Percentiles rank a stretch among this genome's conserved stretches.
phyloP scores from a whole-genome alignment of 2,329 filamentous ascomycete species.

The Ceratocystis huliohia region DNA sequence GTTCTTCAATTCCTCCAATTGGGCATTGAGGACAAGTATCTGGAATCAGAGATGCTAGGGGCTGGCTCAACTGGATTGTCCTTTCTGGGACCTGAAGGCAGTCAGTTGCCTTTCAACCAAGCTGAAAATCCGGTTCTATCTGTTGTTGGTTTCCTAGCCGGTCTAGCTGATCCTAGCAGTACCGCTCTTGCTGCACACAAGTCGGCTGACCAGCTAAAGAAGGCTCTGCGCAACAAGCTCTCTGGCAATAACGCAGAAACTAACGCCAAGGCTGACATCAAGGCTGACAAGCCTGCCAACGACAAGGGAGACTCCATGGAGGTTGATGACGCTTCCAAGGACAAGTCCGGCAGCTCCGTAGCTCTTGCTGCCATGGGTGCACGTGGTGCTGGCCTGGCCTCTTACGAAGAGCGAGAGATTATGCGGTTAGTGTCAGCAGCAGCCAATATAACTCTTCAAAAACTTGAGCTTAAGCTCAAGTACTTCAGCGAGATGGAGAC shows the following conservation, averaged over 20 bases:
- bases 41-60: constrained; percentile 56
- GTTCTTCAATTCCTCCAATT: constrained; percentile 92
- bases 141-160: constrained; percentile 85
- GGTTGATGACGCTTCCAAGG: constrained; percentile 35
- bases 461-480: constrained; percentile 86
- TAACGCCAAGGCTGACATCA: not conserved
- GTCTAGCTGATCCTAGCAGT: constrained; percentile 76
- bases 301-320: constrained; percentile 46
- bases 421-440: constrained; percentile 83
- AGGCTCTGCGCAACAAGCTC: constrained; percentile 64
- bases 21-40: constrained; percentile 94
- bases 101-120: constrained; percentile 78
- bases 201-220: constrained; percentile 75
- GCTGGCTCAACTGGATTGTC: constrained; percentile 46
- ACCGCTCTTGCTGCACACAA: constrained; percentile 83
- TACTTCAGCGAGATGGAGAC: constrained; percentile 96
- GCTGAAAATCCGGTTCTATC: constrained; percentile 95
- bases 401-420: constrained; percentile 94
- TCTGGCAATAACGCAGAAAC: constrained; percentile 38
- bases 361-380: constrained; percentile 78
- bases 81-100: constrained; percentile 59
- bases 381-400: constrained; percentile 75
- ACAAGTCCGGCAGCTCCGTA: constrained; percentile 51
- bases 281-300: constrained; percentile 33
- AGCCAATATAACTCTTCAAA: constrained; percentile 87